Percentiles rank a stretch among this genome's conserved stretches.
Conservation (phyloP, 2,329 filamentous ascomycete genomes). For the Ceratocystis huliohia region DNA sequence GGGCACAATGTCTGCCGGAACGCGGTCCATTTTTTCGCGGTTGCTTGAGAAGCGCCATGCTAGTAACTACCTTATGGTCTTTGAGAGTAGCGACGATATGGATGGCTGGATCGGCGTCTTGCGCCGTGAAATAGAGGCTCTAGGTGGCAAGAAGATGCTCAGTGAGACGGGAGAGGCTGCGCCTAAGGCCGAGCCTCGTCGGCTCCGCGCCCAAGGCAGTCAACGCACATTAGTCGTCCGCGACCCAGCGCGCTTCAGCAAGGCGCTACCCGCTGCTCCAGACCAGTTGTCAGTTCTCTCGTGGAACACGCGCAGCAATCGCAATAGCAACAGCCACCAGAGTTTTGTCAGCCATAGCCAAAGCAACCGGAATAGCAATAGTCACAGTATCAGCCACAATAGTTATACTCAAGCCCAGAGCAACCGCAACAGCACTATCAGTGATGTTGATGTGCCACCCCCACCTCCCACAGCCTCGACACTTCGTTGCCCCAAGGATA, state of each 20-base stretch:
- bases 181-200: slow-evolving; percentile 28
- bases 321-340: not conserved
- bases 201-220: slow-evolving; percentile 31
- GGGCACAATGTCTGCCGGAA: slow-evolving; percentile 31
- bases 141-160: slow-evolving; percentile 53
- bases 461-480: not conserved
- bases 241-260: slow-evolving; percentile 34
- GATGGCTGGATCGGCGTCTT: slow-evolving; percentile 59
- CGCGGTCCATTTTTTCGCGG: slow-evolving; percentile 52
- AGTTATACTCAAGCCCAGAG: slow-evolving; percentile 26
- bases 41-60: slow-evolving; percentile 41
- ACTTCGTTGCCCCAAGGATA: not conserved
- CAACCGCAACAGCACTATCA: slow-evolving; percentile 23
- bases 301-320: slow-evolving; percentile 10
- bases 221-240: slow-evolving; percentile 37
- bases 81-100: slow-evolving; percentile 62
- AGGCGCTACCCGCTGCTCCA: not conserved
- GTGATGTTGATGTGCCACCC: slow-evolving; percentile 14
- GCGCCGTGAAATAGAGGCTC: slow-evolving; percentile 54
- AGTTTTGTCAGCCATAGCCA: not conserved
- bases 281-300: slow-evolving; percentile 11
- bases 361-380: slow-evolving; percentile 26
- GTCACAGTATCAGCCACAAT: not conserved
- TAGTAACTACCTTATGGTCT: slow-evolving; percentile 57
- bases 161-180: slow-evolving; percentile 47